These are phyloP conservation scores for Metschnikowia peoriensis DNA, from an alignment of 805 yeast genomes.

Conservation along the genomic window DNA sequence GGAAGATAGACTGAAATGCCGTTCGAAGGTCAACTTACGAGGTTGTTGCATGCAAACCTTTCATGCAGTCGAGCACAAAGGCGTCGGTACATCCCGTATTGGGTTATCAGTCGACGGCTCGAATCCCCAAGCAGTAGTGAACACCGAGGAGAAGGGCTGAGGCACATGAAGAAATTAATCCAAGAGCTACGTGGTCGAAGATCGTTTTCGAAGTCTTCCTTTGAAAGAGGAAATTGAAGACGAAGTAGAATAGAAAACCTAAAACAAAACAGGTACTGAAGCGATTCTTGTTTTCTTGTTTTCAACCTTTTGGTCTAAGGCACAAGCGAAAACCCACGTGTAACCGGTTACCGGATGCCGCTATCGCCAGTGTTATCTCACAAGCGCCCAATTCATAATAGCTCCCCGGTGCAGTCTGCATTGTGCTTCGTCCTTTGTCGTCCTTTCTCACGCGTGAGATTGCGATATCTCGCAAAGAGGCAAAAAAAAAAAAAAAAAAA, in stretches of 20 bases:
- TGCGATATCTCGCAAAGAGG: neutral
- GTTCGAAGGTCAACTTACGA: neutral
- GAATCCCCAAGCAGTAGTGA: neutral
- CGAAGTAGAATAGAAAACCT: too few relatives aligned
- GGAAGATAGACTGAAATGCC: neutral
- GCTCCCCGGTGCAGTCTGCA: neutral
- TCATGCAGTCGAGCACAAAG: neutral
- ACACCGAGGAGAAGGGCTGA: neutral
- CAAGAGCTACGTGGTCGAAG: too few relatives aligned
- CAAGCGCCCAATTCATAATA: too few relatives aligned
- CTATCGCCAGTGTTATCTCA: neutral
- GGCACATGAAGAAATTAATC: neutral
- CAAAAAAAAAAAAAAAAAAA: too few relatives aligned
- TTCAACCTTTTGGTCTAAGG: too few relatives aligned
- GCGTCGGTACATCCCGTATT: neutral
- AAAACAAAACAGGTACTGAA: too few relatives aligned
- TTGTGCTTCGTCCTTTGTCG: neutral
- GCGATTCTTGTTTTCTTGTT: too few relatives aligned
- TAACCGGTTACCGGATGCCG: too few relatives aligned
- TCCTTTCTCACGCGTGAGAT: neutral
- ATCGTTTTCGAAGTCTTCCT: too few relatives aligned
- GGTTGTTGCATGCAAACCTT: neutral
- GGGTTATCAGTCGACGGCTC: neutral
- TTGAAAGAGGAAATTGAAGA: too few relatives aligned
- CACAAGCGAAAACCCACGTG: too few relatives aligned